These are phyloP conservation scores for Neltuma alba DNA, from an alignment of 306 rosid genomes.

Conservation along the genomic window DNA sequence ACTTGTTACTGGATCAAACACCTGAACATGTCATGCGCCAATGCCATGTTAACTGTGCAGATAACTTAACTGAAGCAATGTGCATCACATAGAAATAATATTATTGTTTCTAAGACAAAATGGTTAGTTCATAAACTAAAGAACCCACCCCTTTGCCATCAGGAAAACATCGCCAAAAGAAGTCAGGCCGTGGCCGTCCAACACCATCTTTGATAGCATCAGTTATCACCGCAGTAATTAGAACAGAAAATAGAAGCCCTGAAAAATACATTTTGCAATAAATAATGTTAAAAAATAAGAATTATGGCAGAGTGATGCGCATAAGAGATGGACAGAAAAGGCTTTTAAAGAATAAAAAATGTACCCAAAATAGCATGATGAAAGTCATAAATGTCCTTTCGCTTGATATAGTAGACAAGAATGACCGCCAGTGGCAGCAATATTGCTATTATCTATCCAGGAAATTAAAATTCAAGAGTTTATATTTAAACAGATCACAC, in stretches of 20 bases:
- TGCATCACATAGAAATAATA: constrained; percentile 18
- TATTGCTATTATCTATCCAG: constrained; percentile 70
- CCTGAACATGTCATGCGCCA: constrained; percentile 55
- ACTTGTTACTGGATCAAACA: constrained; percentile 55
- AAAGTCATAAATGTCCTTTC: constrained; percentile 82
- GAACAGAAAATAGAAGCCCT: constrained; percentile 88
- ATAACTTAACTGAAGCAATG: constrained; percentile 27
- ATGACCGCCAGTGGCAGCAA: constrained; percentile 64
- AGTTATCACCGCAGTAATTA: constrained; percentile 80
- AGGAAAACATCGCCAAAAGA: constrained; percentile 98
- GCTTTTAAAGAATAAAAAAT: constrained; percentile 25
- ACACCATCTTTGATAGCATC: constrained; percentile 93
- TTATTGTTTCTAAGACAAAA: background rate
- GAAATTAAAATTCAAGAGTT: constrained; percentile 26
- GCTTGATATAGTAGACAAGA: constrained; percentile 65
- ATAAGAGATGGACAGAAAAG: constrained; percentile 18
- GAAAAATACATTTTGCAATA: constrained; percentile 40
- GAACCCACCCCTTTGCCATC: constrained; percentile 78
- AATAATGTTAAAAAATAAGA: background rate
- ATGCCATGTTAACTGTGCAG: constrained; percentile 29
- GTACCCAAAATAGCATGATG: constrained; percentile 89
- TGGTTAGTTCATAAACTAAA: constrained; percentile 5
- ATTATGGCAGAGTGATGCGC: constrained; percentile 1
- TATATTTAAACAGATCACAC: constrained; percentile 24
- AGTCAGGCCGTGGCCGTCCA: constrained; percentile 95